Percentiles rank a stretch among this genome's conserved stretches.
phyloP scores from a whole-genome alignment of 768 basidiomycete species.

The Phlebiopsis flavidoalba region DNA sequence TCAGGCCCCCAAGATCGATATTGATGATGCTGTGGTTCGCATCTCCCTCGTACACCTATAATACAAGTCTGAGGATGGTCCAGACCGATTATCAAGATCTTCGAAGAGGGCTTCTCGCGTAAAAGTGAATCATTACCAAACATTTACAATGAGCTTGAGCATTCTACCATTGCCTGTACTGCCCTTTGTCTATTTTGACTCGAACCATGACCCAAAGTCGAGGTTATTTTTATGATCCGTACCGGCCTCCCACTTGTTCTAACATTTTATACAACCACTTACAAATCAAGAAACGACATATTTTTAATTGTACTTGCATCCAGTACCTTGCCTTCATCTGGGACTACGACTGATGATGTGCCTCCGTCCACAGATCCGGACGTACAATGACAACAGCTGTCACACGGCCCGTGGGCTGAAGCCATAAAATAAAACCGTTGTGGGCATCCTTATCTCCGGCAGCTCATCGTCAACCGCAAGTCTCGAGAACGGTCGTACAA shows the following conservation, averaged over 20 bases:
- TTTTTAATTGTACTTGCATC: neutral
- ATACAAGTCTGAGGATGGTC: slow-evolving; percentile 71
- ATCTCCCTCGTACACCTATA: slow-evolving; percentile 78
- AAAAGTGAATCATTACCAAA: neutral
- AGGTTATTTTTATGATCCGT: too few species aligned
- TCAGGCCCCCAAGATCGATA: slow-evolving; percentile 54
- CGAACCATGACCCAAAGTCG: too few species aligned
- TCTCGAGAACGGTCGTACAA: neutral
- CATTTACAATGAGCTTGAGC: too few species aligned
- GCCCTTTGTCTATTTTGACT: too few species aligned
- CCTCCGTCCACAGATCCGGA: neutral
- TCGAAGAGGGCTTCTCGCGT: slow-evolving; percentile 49
- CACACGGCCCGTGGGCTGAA: neutral
- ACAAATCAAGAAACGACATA: neutral
- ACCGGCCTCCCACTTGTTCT: too few species aligned
- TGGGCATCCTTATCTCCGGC: neutral
- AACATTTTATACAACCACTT: too few species aligned
- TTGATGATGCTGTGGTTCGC: slow-evolving; percentile 63
- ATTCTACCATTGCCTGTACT: too few species aligned
- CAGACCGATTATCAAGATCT: slow-evolving; percentile 48
- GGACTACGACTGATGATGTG: neutral
- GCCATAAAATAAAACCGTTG: neutral
- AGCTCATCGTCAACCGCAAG: neutral
- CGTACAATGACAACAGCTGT: neutral
- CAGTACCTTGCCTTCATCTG: neutral